These are phyloP conservation scores for Afroboletus lepidellus DNA, from an alignment of 1,284 basidiomycete genomes.

Conservation along the genomic window DNA sequence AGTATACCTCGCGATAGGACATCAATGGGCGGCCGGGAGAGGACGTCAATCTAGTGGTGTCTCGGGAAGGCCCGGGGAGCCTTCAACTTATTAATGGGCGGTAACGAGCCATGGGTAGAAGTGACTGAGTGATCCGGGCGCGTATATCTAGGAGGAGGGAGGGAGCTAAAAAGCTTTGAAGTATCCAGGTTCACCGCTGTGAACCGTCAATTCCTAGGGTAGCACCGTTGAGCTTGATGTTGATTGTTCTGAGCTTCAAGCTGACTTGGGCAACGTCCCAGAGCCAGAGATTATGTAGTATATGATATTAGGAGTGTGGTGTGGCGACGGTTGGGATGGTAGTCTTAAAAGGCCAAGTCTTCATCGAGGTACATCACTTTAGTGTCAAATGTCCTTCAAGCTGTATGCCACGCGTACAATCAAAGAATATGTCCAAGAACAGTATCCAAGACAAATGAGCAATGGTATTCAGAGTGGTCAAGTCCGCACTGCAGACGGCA, in stretches of 20 bases:
- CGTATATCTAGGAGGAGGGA: conserved; percentile 7
- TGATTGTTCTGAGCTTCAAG: too few relatives aligned
- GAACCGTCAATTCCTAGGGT: too few relatives aligned
- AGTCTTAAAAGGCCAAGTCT: too few relatives aligned
- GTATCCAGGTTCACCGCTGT: too few relatives aligned
- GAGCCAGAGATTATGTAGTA: too few relatives aligned
- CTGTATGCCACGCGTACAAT: conserved; percentile 1
- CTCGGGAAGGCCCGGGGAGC: conserved; percentile 4
- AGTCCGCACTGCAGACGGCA: neutral
- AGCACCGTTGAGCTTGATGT: too few relatives aligned
- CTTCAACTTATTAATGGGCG: conserved; percentile 14
- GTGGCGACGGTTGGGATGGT: too few relatives aligned
- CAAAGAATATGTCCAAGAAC: neutral
- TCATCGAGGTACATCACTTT: too few relatives aligned
- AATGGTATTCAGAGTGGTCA: neutral
- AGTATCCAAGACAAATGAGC: neutral
- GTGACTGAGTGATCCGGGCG: neutral
- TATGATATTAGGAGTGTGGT: too few relatives aligned
- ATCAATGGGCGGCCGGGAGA: conserved; percentile 21
- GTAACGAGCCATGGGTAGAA: conserved; percentile 15
- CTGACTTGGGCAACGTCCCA: too few relatives aligned
- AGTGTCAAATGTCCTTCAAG: too few relatives aligned
- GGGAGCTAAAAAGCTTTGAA: too few relatives aligned
- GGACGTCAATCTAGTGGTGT: conserved; percentile 27
- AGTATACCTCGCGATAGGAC: conserved; percentile 28